Evolutionary conservation across 805 yeast species (phyloP).

Genomic region (Candida schatavii): DNA sequence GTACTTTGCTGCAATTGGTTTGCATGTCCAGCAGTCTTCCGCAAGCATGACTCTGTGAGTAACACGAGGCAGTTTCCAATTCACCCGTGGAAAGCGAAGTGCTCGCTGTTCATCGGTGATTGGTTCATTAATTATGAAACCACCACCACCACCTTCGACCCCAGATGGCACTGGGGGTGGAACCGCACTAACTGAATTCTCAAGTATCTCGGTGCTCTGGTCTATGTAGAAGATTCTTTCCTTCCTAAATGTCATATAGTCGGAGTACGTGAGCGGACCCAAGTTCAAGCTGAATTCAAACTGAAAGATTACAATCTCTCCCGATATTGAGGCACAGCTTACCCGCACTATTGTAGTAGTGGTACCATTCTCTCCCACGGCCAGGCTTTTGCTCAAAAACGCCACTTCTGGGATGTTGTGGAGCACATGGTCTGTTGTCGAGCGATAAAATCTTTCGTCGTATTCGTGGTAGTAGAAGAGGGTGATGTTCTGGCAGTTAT

Average conservation of each 20-base stretch:
- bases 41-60: conserved; percentile 32
- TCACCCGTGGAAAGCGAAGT: conserved; percentile 19
- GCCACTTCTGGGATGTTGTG: conserved; percentile 58
- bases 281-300: conserved; percentile 25
- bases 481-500: conserved; percentile 49
- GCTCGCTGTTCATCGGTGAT: neutral
- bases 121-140: neutral
- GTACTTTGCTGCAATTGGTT: conserved; percentile 32
- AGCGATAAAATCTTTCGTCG: conserved; percentile 25
- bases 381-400: conserved; percentile 36
- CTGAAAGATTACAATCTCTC: conserved; percentile 41
- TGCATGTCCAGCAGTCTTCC: conserved; percentile 56
- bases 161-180: too few relatives aligned
- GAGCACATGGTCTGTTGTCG: conserved; percentile 40
- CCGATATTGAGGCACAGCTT: conserved; percentile 44
- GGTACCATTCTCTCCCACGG: conserved; percentile 14
- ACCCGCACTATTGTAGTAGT: conserved; percentile 21
- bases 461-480: conserved; percentile 32
- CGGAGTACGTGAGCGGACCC: conserved; percentile 9
- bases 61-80: conserved; percentile 24
- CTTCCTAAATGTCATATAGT: neutral
- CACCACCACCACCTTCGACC: neutral
- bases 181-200: neutral
- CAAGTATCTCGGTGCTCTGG: conserved; percentile 8
- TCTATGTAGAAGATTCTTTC: conserved; percentile 23